Conservation (phyloP, 257 asterid species). For the Solanum boliviense region DNA sequence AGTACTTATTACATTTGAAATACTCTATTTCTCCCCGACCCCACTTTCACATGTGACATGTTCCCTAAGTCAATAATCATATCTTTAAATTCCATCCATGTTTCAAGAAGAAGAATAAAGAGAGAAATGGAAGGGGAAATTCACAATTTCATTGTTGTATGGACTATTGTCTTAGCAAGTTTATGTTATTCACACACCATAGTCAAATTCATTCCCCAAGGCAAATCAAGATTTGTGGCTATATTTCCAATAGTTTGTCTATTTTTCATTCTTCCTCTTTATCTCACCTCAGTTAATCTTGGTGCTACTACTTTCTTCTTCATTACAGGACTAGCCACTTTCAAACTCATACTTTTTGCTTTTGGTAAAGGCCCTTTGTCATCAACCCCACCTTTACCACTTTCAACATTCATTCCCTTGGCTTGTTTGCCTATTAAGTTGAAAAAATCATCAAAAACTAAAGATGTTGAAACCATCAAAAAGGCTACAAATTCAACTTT, state of each 20-base stretch:
- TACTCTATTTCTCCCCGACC: neutral
- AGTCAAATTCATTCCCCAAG: conserved; percentile 15
- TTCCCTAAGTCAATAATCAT: neutral
- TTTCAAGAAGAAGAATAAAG: neutral
- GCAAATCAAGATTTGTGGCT: conserved; percentile 12
- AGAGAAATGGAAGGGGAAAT: conserved; percentile 42
- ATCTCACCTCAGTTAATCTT: conserved; percentile 33
- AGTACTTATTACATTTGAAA: no score
- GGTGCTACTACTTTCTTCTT: conserved; percentile 46
- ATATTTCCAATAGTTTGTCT: conserved; percentile 31
- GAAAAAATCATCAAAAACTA: neutral
- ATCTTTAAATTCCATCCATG: neutral
- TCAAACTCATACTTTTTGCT: conserved; percentile 44
- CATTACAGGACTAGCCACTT: conserved; percentile 42
- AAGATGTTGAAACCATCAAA: neutral
- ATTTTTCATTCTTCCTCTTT: conserved; percentile 35
- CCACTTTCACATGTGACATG: neutral
- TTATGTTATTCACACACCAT: conserved; percentile 31
- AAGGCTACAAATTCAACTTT: neutral
- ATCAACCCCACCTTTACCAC: conserved; percentile 15
- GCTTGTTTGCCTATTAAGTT: conserved; percentile 48
- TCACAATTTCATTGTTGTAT: conserved; percentile 27
- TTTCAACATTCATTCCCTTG: conserved; percentile 28
- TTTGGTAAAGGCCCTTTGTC: conserved; percentile 33
- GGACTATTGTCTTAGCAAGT: conserved; percentile 23